Percentiles rank a stretch among this genome's conserved stretches.
These are phyloP conservation scores for Phytophthora fragariae DNA, from an alignment of 352 stramenopile species.

Conservation along the genomic window DNA sequence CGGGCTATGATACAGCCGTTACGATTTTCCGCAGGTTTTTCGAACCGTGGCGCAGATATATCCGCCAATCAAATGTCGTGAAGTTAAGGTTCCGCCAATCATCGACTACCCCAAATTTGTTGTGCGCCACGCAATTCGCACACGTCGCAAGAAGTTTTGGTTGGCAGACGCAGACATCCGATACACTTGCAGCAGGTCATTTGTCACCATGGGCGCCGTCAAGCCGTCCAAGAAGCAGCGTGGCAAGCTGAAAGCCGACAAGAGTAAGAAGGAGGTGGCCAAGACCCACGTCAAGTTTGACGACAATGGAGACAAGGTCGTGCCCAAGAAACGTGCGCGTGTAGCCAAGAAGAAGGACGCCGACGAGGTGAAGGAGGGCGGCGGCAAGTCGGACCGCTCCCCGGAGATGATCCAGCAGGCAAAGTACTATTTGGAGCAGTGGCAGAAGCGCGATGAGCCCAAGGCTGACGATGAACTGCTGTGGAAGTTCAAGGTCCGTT, in stretches of 20 bases:
- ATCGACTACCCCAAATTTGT: neutral
- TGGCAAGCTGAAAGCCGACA: conserved; percentile 62
- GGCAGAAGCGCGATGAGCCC: conserved; percentile 66
- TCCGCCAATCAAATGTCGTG: conserved; percentile 45
- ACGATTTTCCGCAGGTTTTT: conserved; percentile 24
- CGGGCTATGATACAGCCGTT: conserved; percentile 20
- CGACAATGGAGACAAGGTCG: conserved; percentile 65
- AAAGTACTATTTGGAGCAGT: conserved; percentile 86
- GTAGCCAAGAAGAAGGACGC: conserved; percentile 32
- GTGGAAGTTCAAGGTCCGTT: conserved; percentile 85
- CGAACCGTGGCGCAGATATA: conserved; percentile 14
- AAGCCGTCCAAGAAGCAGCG: conserved; percentile 87
- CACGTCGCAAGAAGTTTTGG: conserved; percentile 39
- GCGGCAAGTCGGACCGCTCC: conserved; percentile 75
- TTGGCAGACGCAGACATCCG: conserved; percentile 21
- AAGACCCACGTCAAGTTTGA: conserved; percentile 76
- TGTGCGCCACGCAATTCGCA: conserved; percentile 17
- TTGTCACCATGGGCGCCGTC: conserved; percentile 46
- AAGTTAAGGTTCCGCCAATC: conserved; percentile 49
- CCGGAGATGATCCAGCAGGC: conserved; percentile 83
- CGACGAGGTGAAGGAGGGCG: conserved; percentile 48
- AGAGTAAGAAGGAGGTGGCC: conserved; percentile 33
- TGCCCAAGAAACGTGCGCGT: conserved; percentile 58
- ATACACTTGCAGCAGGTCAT: neutral
- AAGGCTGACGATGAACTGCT: conserved; percentile 59